Percentiles rank a stretch among this genome's conserved stretches.
Conservation (phyloP, 495 filamentous ascomycete species). For the Podospora appendiculata region DNA sequence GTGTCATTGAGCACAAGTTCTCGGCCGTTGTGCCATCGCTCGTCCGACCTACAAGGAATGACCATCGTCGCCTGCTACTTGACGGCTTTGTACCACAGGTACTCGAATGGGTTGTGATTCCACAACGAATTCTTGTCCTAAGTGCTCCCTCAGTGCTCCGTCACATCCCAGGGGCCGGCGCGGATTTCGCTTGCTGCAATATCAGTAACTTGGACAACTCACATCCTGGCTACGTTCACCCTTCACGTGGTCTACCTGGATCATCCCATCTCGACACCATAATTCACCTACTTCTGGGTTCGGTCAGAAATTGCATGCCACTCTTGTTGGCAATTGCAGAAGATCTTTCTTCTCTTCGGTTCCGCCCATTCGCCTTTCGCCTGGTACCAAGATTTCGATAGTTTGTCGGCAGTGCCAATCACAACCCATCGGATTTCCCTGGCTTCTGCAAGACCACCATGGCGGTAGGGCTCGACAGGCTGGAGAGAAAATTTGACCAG, state of each 20-base stretch:
- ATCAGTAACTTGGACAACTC: background rate
- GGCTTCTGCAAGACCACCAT: slow-evolving; percentile 1
- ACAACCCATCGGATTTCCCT: no score
- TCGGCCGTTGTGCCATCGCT: slow-evolving; percentile 5
- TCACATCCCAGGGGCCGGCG: background rate
- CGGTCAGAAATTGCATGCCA: no score
- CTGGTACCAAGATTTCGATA: no score
- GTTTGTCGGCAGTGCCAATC: no score
- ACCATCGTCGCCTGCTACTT: slow-evolving; percentile 2
- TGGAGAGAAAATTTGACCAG: slow-evolving; percentile 17
- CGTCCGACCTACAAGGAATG: slow-evolving; percentile 4
- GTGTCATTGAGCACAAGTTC: slow-evolving; percentile 6
- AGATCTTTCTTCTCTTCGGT: no score
- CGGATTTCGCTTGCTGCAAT: background rate
- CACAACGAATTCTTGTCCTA: background rate
- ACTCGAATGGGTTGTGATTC: background rate
- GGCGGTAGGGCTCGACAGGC: slow-evolving; percentile 16
- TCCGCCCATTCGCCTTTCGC: no score
- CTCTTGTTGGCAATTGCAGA: no score
- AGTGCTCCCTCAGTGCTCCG: no score
- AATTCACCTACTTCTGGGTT: no score
- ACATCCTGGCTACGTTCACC: background rate
- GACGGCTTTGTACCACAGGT: slow-evolving; percentile 7
- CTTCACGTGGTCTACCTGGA: no score
- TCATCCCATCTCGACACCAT: no score